Percentiles rank a stretch among this genome's conserved stretches.
These are phyloP conservation scores for Fusarium anguioides DNA, from an alignment of 2,329 filamentous ascomycete species.

Conservation along the genomic window DNA sequence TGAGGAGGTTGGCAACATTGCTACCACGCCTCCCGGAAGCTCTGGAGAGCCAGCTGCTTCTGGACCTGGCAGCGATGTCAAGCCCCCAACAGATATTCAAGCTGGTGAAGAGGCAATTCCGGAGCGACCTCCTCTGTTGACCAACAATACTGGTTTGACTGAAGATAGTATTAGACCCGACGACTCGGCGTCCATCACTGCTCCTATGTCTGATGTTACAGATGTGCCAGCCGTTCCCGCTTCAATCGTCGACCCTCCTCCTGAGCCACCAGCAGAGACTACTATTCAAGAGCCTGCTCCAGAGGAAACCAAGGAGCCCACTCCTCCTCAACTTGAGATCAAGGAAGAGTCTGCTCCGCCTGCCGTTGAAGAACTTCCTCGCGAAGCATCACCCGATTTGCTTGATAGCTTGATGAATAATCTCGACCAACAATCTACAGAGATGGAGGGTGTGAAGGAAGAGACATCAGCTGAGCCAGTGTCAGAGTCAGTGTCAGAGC, in stretches of 20 bases:
- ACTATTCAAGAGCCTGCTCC: constrained; percentile 19
- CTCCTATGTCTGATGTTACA: constrained; percentile 46
- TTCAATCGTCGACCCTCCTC: constrained; percentile 21
- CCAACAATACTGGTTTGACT: constrained; percentile 50
- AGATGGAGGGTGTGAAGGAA: constrained; percentile 8
- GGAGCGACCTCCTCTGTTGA: constrained; percentile 41
- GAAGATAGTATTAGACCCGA: constrained; percentile 54
- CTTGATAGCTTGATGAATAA: constrained; percentile 60
- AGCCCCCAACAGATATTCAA: constrained; percentile 42
- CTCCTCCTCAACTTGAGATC: constrained; percentile 31
- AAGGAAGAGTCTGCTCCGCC: constrained; percentile 44
- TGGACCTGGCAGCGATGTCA: constrained; percentile 42
- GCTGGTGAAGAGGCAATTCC: constrained; percentile 32
- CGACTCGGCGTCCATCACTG: constrained; percentile 51
- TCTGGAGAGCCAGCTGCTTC: constrained; percentile 43
- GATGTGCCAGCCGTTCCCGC: constrained; percentile 46
- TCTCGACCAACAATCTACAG: constrained; percentile 53
- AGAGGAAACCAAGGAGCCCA: constrained; percentile 34
- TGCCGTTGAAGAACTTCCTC: constrained; percentile 46
- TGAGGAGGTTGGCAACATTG: constrained; percentile 56
- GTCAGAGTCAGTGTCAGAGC: constrained; percentile 5
- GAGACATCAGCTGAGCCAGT: background rate
- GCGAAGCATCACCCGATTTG: constrained; percentile 50
- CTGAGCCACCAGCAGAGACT: constrained; percentile 33
- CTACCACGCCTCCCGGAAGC: constrained; percentile 46